These are phyloP conservation scores for Ramaria sp. DNA, from an alignment of 768 basidiomycete species.

Conservation along the genomic window DNA sequence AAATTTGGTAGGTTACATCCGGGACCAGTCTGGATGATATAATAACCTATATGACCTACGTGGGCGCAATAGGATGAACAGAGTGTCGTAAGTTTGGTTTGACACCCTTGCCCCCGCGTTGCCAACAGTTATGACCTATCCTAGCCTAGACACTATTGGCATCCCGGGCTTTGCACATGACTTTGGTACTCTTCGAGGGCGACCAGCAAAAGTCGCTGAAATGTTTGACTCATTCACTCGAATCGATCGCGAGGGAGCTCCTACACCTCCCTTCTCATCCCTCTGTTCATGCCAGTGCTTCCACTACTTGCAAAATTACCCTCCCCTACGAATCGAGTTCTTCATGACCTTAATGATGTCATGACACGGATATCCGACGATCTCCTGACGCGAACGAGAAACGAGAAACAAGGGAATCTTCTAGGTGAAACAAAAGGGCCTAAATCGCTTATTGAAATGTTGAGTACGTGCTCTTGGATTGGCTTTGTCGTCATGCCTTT, in stretches of 20 bases:
- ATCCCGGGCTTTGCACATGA: slow-evolving; percentile 51
- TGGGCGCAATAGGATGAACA: slow-evolving; percentile 4
- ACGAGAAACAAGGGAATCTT: slow-evolving; percentile 19
- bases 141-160: slow-evolving; percentile 39
- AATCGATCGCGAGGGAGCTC: slow-evolving; percentile 30
- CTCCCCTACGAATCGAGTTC: slow-evolving; percentile 50
- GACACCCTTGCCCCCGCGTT: background rate
- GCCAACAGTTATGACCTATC: background rate
- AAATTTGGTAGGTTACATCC: no score
- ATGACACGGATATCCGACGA: slow-evolving; percentile 38
- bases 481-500: background rate
- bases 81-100: background rate
- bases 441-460: background rate
- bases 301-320: slow-evolving; percentile 44
- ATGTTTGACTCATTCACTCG: slow-evolving; percentile 52
- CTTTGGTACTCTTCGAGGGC: slow-evolving; percentile 43
- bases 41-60: no score
- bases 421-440: background rate
- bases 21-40: no score
- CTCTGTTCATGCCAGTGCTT: slow-evolving; percentile 50
- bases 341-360: slow-evolving; percentile 40
- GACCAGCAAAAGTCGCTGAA: slow-evolving; percentile 33
- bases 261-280: slow-evolving; percentile 49
- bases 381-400: slow-evolving; percentile 30
- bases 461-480: background rate